phyloP scores from a whole-genome alignment of 75 land plant species.

The Pinus albicaulis region DNA sequence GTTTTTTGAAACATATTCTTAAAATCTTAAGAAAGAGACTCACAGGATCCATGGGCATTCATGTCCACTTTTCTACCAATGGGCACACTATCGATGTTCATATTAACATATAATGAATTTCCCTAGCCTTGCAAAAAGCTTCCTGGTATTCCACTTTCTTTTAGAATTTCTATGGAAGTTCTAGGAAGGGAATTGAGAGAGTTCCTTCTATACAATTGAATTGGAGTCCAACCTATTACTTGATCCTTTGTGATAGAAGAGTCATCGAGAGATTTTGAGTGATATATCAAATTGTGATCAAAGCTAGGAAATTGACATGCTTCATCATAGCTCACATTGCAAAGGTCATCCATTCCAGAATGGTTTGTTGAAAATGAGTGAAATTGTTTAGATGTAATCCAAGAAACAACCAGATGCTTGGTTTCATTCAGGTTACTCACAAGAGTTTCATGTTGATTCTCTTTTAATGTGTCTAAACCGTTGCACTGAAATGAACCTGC shows the following conservation, averaged over 20 bases:
- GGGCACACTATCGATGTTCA: slow-evolving; percentile 80
- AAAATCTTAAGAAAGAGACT: slow-evolving; percentile 40
- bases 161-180: not conserved
- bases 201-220: not conserved
- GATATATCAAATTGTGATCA: not conserved
- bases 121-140: not conserved
- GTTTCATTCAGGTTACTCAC: not conserved
- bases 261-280: not conserved
- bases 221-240: slow-evolving; percentile 13
- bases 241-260: not conserved
- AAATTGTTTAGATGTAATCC: not conserved
- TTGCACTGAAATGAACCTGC: not conserved
- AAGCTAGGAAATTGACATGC: not conserved
- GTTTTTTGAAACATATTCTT: slow-evolving; percentile 59
- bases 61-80: slow-evolving; percentile 79
- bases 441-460: not conserved
- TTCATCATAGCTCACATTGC: not conserved
- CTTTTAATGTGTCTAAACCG: not conserved
- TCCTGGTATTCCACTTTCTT: too few species aligned
- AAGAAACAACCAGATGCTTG: not conserved
- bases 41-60: slow-evolving; percentile 49
- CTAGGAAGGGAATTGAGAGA: not conserved
- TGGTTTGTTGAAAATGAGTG: not conserved
- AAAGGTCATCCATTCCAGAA: not conserved
- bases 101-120: slow-evolving; percentile 59